Conservation (phyloP, 2,329 filamentous ascomycete species). For the Fusarium acutatum region DNA sequence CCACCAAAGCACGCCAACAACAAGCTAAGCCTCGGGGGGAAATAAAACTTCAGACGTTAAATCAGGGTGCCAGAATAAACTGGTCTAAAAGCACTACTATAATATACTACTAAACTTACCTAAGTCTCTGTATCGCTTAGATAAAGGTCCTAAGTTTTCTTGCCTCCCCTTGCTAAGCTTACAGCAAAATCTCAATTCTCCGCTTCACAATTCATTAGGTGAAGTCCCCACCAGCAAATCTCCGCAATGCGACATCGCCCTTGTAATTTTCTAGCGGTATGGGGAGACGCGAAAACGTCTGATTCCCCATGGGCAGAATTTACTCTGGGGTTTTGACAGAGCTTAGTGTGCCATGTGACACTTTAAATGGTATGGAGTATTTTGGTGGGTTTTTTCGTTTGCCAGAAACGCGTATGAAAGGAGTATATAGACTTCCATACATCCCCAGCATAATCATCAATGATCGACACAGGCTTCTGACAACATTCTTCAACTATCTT, state of each 20-base stretch:
- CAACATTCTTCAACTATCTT: no score
- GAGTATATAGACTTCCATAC: background rate
- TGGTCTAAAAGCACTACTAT: no score
- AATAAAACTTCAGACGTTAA: no score
- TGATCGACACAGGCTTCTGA: background rate
- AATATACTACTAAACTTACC: no score
- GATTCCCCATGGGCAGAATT: constrained; percentile 17
- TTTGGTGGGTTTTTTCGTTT: background rate
- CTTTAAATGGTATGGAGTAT: background rate
- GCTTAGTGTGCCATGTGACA: background rate
- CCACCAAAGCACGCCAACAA: background rate
- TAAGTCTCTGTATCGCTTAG: no score
- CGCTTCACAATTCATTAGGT: background rate
- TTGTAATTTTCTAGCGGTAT: background rate
- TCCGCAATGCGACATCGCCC: background rate
- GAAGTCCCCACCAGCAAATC: background rate
- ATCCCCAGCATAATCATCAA: accelerated
- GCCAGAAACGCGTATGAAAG: accelerated
- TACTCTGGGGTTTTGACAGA: constrained; percentile 5
- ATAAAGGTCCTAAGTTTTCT: no score
- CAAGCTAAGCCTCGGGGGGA: no score
- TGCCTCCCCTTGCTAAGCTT: no score
- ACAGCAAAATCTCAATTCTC: background rate
- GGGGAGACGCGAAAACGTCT: constrained; percentile 10
- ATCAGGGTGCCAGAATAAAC: no score